Percentiles rank a stretch among this genome's conserved stretches.
Evolutionary conservation across 2,329 filamentous ascomycete species (phyloP).

Genomic region (Trichoderma simmonsii): DNA sequence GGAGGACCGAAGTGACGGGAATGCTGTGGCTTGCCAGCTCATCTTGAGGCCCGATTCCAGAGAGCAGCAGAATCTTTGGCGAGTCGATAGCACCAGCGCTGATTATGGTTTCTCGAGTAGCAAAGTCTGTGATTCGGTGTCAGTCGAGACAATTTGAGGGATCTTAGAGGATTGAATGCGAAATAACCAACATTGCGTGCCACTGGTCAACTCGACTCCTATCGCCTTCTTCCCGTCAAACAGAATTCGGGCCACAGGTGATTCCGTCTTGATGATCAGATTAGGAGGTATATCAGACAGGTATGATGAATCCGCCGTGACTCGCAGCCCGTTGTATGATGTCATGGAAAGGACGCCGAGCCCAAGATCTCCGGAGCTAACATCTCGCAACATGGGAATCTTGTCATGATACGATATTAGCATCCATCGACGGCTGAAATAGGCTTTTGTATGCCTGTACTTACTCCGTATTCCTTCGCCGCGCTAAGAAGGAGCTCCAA

Average conservation of each 20-base stretch:
- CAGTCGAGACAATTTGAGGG: too few relatives aligned
- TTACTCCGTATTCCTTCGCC: not conserved
- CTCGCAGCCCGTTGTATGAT: not conserved
- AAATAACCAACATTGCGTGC: not conserved
- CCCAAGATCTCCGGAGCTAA: not conserved
- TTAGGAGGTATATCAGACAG: not conserved
- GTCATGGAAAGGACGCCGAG: not conserved
- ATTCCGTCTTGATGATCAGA: not conserved
- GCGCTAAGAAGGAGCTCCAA: not conserved
- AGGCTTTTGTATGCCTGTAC: not conserved
- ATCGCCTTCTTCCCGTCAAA: not conserved
- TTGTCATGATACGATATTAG: not conserved
- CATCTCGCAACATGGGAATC: not conserved
- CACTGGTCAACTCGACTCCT: not conserved
- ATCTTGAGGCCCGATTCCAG: too few relatives aligned
- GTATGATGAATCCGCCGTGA: not conserved
- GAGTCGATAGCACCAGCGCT: too few relatives aligned
- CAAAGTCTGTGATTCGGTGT: too few relatives aligned
- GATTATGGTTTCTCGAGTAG: too few relatives aligned
- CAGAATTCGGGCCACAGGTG: not conserved
- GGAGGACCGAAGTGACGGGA: too few relatives aligned
- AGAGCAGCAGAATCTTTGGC: too few relatives aligned
- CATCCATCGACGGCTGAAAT: not conserved
- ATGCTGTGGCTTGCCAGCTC: too few relatives aligned
- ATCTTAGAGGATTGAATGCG: too few relatives aligned